Percentiles rank a stretch among this genome's conserved stretches.
phyloP scores from a whole-genome alignment of 371 early-diverging fungal species.

The Syncephalastrum monosporum region DNA sequence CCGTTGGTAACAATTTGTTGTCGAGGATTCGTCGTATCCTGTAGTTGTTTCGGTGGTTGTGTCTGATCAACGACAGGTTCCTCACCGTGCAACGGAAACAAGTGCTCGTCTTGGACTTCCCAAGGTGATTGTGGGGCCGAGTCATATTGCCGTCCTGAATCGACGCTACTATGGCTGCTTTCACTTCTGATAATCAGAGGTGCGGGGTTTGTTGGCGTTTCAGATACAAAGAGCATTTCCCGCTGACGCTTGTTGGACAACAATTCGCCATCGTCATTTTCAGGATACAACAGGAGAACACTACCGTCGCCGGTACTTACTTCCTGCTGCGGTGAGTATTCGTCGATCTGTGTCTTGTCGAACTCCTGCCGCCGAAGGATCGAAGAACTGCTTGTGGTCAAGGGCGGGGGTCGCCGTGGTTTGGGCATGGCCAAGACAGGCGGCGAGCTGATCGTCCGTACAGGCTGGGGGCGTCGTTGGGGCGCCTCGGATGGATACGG shows the following conservation, averaged over 20 bases:
- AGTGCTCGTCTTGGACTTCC: background rate
- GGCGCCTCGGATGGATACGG: conserved; percentile 2
- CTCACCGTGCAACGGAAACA: background rate
- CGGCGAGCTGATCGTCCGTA: conserved; percentile 17
- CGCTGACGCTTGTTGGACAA: too few species aligned
- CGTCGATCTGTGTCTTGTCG: conserved; percentile 14
- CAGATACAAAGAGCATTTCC: too few species aligned
- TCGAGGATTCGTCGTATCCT: background rate
- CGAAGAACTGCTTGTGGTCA: background rate
- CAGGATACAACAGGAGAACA: conserved; percentile 3
- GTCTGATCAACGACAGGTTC: background rate
- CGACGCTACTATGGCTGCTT: conserved; percentile 8
- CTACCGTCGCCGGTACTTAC: conserved; percentile 1
- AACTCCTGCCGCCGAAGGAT: conserved; percentile 9
- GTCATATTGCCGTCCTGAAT: conserved; percentile 14
- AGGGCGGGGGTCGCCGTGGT: conserved; percentile 13
- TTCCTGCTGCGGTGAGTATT: background rate
- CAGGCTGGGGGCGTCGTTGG: conserved; percentile 4
- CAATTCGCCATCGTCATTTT: conserved; percentile 3
- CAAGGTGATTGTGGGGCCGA: conserved; percentile 17
- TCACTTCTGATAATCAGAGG: too few species aligned
- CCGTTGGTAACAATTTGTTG: background rate
- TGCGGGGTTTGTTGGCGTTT: too few species aligned
- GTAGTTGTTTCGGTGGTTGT: background rate
- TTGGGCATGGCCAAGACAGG: conserved; percentile 16